phyloP scores from a whole-genome alignment of 805 yeast genomes.

The Candida endomychidarum region DNA sequence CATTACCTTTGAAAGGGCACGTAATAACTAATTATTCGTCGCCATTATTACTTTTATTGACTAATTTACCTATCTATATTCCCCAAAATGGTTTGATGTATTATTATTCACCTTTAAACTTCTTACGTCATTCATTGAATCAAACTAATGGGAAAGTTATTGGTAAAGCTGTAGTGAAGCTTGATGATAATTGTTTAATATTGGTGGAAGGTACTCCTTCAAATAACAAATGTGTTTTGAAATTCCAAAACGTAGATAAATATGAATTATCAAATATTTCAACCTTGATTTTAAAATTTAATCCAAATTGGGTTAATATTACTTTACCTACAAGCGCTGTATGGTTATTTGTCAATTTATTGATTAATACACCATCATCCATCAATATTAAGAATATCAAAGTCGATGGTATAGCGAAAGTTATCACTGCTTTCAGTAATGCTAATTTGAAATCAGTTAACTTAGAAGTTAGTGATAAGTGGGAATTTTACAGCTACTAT shows the following conservation, averaged over 20 bases:
- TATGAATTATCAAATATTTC: constrained; percentile 28
- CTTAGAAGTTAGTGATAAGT: constrained; percentile 30
- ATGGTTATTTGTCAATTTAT: constrained; percentile 10
- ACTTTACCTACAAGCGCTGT: constrained; percentile 31
- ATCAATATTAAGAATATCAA: constrained; percentile 31
- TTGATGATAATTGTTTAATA: constrained; percentile 30
- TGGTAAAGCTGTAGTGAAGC: constrained; percentile 1
- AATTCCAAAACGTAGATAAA: constrained; percentile 38
- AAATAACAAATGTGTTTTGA: constrained; percentile 74
- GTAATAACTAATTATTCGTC: constrained; percentile 53
- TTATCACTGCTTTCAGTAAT: constrained; percentile 27
- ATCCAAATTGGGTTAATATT: constrained; percentile 37
- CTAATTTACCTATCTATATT: constrained; percentile 48
- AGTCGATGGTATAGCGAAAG: constrained; percentile 18
- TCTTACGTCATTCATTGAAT: constrained; percentile 27
- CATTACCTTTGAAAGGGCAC: neutral
- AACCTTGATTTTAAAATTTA: constrained; percentile 37
- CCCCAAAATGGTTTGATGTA: constrained; percentile 39
- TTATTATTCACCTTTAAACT: constrained; percentile 24
- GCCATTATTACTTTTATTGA: constrained; percentile 12
- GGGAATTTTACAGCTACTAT: constrained; percentile 27
- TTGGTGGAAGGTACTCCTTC: constrained; percentile 85
- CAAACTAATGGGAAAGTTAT: constrained; percentile 3
- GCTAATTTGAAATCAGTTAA: constrained; percentile 34
- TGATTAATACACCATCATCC: constrained; percentile 13